phyloP scores from a whole-genome alignment of 2,329 filamentous ascomycete species.

The Phaeosphaeriaceae sp. region DNA sequence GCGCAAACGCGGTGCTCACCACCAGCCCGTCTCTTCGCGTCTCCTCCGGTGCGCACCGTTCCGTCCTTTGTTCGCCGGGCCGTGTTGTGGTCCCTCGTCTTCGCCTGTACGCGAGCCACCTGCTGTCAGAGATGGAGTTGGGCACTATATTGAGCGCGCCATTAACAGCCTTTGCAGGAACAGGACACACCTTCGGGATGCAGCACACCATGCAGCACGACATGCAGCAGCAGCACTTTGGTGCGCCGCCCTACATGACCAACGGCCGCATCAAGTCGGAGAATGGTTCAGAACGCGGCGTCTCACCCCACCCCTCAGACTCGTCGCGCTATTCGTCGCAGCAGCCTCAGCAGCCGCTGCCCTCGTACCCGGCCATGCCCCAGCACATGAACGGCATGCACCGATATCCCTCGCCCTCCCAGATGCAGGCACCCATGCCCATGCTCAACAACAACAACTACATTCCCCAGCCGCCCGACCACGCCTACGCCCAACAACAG shows the following conservation, averaged over 20 bases:
- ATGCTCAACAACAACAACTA: conserved; percentile 66
- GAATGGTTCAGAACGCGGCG: conserved; percentile 66
- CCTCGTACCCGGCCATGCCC: conserved; percentile 58
- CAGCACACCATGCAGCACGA: conserved; percentile 54
- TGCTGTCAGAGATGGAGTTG: conserved; percentile 46
- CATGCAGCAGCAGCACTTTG: conserved; percentile 53
- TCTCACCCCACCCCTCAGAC: conserved; percentile 64
- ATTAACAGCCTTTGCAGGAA: conserved; percentile 49
- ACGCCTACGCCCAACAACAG: conserved; percentile 55
- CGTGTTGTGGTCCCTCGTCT: conserved; percentile 22
- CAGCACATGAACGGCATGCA: conserved; percentile 60
- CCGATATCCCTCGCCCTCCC: conserved; percentile 61
- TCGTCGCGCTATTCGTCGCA: conserved; percentile 66
- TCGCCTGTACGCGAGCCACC: conserved; percentile 27
- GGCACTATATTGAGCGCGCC: conserved; percentile 53
- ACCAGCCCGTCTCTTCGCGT: conserved; percentile 27
- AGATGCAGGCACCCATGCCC: conserved; percentile 60
- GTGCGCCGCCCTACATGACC: conserved; percentile 58
- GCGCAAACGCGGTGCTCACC: conserved; percentile 33
- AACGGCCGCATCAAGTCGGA: conserved; percentile 63
- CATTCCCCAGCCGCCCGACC: conserved; percentile 58
- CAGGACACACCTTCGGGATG: conserved; percentile 47
- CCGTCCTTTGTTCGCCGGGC: conserved; percentile 32
- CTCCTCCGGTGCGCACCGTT: conserved; percentile 43
- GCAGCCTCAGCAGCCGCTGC: conserved; percentile 61